Conservation (phyloP, 2,329 filamentous ascomycete genomes). For the Fusarium goolgardi region DNA sequence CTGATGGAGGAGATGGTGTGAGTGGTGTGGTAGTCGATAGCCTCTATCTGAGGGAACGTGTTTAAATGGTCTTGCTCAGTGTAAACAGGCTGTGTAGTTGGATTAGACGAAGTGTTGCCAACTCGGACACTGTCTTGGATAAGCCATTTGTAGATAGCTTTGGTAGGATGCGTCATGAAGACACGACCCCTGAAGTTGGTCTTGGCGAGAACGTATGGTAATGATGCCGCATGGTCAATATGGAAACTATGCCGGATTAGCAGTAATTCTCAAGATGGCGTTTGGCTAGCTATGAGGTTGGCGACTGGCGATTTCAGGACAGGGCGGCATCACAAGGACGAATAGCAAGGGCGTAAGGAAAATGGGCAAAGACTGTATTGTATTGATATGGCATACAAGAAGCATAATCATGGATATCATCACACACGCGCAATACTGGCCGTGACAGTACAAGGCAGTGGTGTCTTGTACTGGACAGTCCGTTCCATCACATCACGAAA, state of each 20-base stretch:
- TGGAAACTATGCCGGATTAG: slow-evolving; percentile 78
- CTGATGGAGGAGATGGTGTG: slow-evolving; percentile 96
- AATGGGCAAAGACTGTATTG: slow-evolving; percentile 50
- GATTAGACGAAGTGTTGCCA: slow-evolving; percentile 74
- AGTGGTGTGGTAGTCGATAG: slow-evolving; percentile 98
- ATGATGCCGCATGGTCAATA: slow-evolving; percentile 96
- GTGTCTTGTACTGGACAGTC: slow-evolving; percentile 15
- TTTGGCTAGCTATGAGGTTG: slow-evolving; percentile 26
- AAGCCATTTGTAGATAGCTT: slow-evolving; percentile 99
- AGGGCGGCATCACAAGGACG: slow-evolving; percentile 47
- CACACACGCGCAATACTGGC: slow-evolving; percentile 40
- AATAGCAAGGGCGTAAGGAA: slow-evolving; percentile 41
- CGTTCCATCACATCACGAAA: slow-evolving; percentile 44
- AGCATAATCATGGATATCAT: slow-evolving; percentile 45
- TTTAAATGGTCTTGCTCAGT: slow-evolving; percentile 95
- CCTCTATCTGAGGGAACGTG: slow-evolving; percentile 93
- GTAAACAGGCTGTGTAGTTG: slow-evolving; percentile 81
- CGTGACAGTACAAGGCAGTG: slow-evolving; percentile 4
- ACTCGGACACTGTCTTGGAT: slow-evolving; percentile 97
- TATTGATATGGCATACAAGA: slow-evolving; percentile 55
- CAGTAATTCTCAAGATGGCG: slow-evolving; percentile 29
- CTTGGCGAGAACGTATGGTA: slow-evolving; percentile 97
- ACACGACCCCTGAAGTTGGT: slow-evolving; percentile 97
- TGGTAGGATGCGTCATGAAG: slow-evolving; percentile 99
- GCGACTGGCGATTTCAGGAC: slow-evolving; percentile 36